phyloP scores from a whole-genome alignment of 257 asterid species.

The Solanum lycopersicoides region DNA sequence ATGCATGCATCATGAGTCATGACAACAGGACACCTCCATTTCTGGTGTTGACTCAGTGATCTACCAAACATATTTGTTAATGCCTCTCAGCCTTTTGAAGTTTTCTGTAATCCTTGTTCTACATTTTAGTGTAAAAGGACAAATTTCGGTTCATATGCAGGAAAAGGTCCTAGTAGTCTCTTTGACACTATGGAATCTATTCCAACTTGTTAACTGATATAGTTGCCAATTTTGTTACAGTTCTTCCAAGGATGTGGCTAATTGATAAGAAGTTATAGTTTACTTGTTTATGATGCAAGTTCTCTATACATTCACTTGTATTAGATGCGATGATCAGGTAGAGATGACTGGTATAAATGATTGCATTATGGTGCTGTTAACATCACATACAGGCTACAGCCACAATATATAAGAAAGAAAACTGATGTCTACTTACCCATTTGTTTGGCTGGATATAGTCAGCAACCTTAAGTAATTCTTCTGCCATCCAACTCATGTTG shows the following conservation, averaged over 20 bases:
- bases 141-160: background rate
- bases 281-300: background rate
- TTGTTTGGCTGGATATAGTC: constrained; percentile 90
- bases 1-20: background rate
- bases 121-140: background rate
- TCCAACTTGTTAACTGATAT: background rate
- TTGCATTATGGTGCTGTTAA: background rate
- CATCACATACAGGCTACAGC: background rate
- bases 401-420: background rate
- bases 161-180: background rate
- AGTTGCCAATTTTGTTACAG: background rate
- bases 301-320: background rate
- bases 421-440: constrained; percentile 54
- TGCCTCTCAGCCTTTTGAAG: background rate
- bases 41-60: background rate
- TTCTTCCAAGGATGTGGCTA: background rate
- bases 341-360: background rate
- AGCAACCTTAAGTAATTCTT: constrained; percentile 83
- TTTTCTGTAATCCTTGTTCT: background rate
- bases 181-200: background rate
- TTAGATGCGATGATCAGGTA: background rate
- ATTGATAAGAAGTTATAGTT: background rate
- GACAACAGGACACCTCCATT: background rate
- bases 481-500: constrained; percentile 89
- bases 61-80: background rate